Conservation (phyloP, 2,329 filamentous ascomycete species). For the Cladosporium oxysporum region DNA sequence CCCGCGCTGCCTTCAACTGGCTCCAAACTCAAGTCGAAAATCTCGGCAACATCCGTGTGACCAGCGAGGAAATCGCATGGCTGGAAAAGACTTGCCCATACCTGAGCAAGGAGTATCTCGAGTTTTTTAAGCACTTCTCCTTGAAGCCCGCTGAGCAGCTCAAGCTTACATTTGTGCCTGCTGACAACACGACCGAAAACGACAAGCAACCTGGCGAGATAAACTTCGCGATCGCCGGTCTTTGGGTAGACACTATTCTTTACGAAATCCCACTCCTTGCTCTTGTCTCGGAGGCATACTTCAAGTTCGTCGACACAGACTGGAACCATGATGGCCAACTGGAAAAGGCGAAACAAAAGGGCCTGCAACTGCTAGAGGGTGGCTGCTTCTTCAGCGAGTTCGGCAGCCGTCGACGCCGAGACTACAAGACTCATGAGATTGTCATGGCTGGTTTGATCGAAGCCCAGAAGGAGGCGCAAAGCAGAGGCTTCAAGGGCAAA, state of each 20-base stretch:
- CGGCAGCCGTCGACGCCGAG: constrained; percentile 81
- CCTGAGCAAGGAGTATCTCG: constrained; percentile 73
- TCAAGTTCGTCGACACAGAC: constrained; percentile 91
- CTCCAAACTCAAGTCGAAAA: constrained; percentile 79
- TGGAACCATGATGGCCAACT: constrained; percentile 89
- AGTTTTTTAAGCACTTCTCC: constrained; percentile 78
- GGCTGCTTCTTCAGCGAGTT: constrained; percentile 94
- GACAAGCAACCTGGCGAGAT: constrained; percentile 64
- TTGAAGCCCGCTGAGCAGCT: constrained; percentile 82
- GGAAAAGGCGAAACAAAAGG: constrained; percentile 81
- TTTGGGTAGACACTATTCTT: constrained; percentile 93
- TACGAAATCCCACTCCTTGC: constrained; percentile 96
- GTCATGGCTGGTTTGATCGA: constrained; percentile 84
- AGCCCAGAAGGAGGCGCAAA: constrained; percentile 69
- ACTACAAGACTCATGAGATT: constrained; percentile 92
- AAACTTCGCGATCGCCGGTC: constrained; percentile 73
- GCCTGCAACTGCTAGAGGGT: constrained; percentile 70
- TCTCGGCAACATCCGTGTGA: constrained; percentile 77
- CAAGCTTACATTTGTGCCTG: constrained; percentile 63
- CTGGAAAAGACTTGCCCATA: constrained; percentile 79
- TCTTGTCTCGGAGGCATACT: constrained; percentile 92
- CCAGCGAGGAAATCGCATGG: constrained; percentile 76
- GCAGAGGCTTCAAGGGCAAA: constrained; percentile 66
- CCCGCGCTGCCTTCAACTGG: constrained; percentile 80
- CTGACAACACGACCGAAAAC: constrained; percentile 58